Evolutionary conservation across 75 land plant species (phyloP).

Genomic region (Pinus albicaulis): DNA sequence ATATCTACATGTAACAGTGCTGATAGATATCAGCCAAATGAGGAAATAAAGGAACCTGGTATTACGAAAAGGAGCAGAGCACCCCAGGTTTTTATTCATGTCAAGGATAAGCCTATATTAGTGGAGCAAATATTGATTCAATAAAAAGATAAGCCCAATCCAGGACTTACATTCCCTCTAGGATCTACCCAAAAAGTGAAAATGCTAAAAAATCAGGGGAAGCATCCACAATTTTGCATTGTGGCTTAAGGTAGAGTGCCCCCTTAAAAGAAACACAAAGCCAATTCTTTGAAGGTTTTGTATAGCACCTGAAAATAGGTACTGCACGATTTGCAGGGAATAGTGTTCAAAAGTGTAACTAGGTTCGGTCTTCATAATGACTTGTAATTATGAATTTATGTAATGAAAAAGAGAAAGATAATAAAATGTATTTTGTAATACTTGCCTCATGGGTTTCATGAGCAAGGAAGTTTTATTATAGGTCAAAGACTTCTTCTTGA

Average conservation of each 20-base stretch:
- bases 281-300: not conserved
- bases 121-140: not conserved
- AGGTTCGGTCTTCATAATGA: too few species aligned
- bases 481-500: too few species aligned
- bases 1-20: not conserved
- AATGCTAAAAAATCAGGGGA: too few species aligned
- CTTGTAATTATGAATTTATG: too few species aligned
- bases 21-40: not conserved
- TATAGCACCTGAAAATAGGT: not conserved
- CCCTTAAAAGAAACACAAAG: not conserved
- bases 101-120: not conserved
- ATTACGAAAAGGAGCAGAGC: not conserved
- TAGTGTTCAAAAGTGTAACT: too few species aligned
- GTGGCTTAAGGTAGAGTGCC: not conserved
- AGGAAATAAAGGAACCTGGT: not conserved
- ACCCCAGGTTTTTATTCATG: not conserved
- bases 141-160: constrained; percentile 5
- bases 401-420: too few species aligned
- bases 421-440: too few species aligned
- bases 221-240: too few species aligned
- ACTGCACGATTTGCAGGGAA: not conserved
- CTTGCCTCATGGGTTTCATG: too few species aligned
- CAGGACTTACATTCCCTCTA: not conserved
- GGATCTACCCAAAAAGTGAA: not conserved
- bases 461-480: too few species aligned